A percentile compares a stretch with the other conserved stretches of the same genome.
These are phyloP conservation scores for Pseudozyma sp. DNA, from an alignment of 1,284 basidiomycete genomes.

Conservation along the genomic window DNA sequence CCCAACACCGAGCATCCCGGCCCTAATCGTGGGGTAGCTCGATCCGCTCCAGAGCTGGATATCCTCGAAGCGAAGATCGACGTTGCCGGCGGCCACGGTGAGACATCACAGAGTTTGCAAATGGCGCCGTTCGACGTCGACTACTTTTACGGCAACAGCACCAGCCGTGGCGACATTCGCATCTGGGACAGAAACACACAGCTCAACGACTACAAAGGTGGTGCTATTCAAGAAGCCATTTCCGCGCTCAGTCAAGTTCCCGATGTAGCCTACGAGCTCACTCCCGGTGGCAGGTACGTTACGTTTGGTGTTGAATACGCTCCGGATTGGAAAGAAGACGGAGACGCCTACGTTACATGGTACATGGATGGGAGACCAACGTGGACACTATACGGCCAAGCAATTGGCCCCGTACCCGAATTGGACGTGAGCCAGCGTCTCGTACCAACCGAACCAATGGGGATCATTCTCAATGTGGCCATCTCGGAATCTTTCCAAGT, in stretches of 20 bases:
- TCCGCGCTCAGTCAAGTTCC: slow-evolving; percentile 61
- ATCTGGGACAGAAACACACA: slow-evolving; percentile 55
- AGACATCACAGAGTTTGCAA: slow-evolving; percentile 66
- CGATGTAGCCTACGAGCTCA: slow-evolving; percentile 52
- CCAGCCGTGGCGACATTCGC: slow-evolving; percentile 31
- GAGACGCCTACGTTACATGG: slow-evolving; percentile 60
- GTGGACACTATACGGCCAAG: slow-evolving; percentile 57
- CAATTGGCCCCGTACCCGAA: slow-evolving; percentile 45
- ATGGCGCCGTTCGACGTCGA: slow-evolving; percentile 67
- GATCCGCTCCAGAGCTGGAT: slow-evolving; percentile 68
- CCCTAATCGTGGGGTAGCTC: slow-evolving; percentile 57
- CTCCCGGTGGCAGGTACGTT: slow-evolving; percentile 36
- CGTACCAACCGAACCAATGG: slow-evolving; percentile 65
- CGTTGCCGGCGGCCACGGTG: slow-evolving; percentile 63
- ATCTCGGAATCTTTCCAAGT: slow-evolving; percentile 71
- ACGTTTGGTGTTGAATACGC: slow-evolving; percentile 67
- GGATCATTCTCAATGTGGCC: slow-evolving; percentile 49
- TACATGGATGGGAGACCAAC: slow-evolving; percentile 65
- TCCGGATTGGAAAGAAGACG: slow-evolving; percentile 62
- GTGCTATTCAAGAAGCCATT: slow-evolving; percentile 66
- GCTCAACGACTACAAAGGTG: slow-evolving; percentile 66
- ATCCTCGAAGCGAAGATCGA: slow-evolving; percentile 72
- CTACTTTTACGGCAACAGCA: slow-evolving; percentile 60
- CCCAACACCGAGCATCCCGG: slow-evolving; percentile 63
- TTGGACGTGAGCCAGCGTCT: slow-evolving; percentile 57